phyloP scores from a whole-genome alignment of 169 alveolate species.

The Amoebophrya sp. region DNA sequence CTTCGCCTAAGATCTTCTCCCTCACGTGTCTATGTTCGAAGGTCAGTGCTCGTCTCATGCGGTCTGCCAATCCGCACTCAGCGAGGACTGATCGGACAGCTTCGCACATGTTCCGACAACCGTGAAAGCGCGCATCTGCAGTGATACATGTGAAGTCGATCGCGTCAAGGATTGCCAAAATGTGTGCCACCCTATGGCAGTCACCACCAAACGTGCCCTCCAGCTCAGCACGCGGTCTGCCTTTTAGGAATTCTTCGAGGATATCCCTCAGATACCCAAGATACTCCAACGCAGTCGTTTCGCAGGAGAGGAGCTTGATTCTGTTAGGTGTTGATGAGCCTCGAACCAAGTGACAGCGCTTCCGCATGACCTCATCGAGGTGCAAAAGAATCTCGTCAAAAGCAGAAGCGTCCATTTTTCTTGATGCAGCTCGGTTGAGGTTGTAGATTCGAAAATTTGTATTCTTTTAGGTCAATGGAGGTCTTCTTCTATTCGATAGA shows the following conservation, averaged over 20 bases:
- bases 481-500: no score
- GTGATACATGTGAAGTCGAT: no score
- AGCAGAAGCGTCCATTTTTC: background rate
- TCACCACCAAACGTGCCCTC: background rate
- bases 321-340: no score
- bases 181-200: background rate
- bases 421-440: background rate
- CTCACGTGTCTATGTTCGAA: no score
- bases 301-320: background rate
- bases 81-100: background rate
- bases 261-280: background rate
- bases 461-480: no score
- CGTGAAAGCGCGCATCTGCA: background rate
- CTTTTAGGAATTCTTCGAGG: background rate
- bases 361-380: background rate
- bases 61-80: background rate
- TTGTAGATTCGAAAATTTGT: no score
- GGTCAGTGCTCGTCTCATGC: no score
- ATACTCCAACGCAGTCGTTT: background rate
- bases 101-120: background rate
- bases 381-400: background rate
- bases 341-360: background rate
- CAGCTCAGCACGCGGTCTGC: background rate
- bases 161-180: background rate
- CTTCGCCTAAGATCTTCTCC: no score